Percentiles rank a stretch among this genome's conserved stretches.
Evolutionary conservation across 805 yeast species (phyloP).

Genomic region (Saccharomycopsis sp.): DNA sequence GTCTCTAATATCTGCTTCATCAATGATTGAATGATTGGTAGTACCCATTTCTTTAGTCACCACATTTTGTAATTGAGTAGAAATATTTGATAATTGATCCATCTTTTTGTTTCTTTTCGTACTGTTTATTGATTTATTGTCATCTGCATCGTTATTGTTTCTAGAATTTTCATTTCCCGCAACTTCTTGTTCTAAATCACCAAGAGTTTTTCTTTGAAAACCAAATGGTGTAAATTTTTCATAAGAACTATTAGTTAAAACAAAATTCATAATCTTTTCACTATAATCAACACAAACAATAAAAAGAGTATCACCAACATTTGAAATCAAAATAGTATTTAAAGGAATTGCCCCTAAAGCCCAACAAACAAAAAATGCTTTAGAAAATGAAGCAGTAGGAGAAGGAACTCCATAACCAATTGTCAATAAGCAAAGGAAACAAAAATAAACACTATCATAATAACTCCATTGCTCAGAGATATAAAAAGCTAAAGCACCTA

Average conservation of each 20-base stretch:
- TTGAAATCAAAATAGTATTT: slow-evolving; percentile 73
- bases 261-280: slow-evolving; percentile 10
- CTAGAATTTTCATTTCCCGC: neutral
- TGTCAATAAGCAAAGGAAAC: slow-evolving; percentile 64
- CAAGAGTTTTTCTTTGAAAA: neutral
- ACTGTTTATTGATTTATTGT: neutral
- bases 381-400: slow-evolving; percentile 55
- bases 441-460: slow-evolving; percentile 63
- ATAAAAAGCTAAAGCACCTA: slow-evolving; percentile 61
- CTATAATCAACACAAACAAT: slow-evolving; percentile 20
- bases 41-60: neutral
- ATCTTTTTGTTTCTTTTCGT: neutral
- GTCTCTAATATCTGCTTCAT: neutral
- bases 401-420: slow-evolving; percentile 78
- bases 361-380: slow-evolving; percentile 71
- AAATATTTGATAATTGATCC: neutral
- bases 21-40: neutral
- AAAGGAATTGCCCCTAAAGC: slow-evolving; percentile 75
- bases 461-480: slow-evolving; percentile 62
- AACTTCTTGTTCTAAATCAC: neutral
- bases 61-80: neutral
- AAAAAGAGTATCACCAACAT: slow-evolving; percentile 53
- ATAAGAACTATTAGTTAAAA: slow-evolving; percentile 2
- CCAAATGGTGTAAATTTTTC: neutral
- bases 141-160: neutral